phyloP scores from a whole-genome alignment of 179 eudicot species.

The Beta corolliflora region DNA sequence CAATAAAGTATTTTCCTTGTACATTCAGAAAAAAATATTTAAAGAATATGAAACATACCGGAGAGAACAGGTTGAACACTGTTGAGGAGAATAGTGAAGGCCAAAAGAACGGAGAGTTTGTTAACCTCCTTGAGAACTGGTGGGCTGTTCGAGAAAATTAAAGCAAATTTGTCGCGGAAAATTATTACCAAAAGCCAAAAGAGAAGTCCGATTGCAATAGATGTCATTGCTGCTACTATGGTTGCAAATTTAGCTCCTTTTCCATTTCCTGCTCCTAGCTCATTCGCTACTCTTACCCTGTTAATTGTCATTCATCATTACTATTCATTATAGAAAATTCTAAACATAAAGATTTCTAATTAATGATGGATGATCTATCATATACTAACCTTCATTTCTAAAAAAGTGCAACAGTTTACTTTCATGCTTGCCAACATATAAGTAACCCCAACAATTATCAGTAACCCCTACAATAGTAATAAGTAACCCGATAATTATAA shows the following conservation, averaged over 20 bases:
- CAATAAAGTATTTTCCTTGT: too few species aligned
- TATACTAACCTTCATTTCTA: too few species aligned
- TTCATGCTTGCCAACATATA: too few species aligned
- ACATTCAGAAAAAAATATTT: too few species aligned
- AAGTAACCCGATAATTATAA: too few species aligned
- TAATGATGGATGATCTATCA: neutral
- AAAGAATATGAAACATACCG: constrained; percentile 13
- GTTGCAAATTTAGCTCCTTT: constrained; percentile 41
- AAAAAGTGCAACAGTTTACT: neutral
- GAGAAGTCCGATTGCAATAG: constrained; percentile 30
- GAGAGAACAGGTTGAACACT: constrained; percentile 45
- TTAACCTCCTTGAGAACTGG: constrained; percentile 31
- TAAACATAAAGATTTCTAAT: neutral
- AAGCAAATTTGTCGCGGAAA: constrained; percentile 29
- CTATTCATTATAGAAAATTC: neutral
- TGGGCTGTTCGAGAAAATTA: constrained; percentile 29
- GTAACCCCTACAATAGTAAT: too few species aligned
- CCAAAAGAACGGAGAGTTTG: constrained; percentile 28
- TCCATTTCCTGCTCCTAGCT: constrained; percentile 40
- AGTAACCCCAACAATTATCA: too few species aligned
- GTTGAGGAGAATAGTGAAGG: constrained; percentile 42
- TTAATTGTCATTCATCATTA: constrained; percentile 4
- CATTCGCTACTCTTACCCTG: constrained; percentile 43
- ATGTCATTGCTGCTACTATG: constrained; percentile 32
- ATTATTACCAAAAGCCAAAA: constrained; percentile 25